phyloP scores from a whole-genome alignment of 2,329 filamentous ascomycete species.

The Phaeosphaeria sp. region DNA sequence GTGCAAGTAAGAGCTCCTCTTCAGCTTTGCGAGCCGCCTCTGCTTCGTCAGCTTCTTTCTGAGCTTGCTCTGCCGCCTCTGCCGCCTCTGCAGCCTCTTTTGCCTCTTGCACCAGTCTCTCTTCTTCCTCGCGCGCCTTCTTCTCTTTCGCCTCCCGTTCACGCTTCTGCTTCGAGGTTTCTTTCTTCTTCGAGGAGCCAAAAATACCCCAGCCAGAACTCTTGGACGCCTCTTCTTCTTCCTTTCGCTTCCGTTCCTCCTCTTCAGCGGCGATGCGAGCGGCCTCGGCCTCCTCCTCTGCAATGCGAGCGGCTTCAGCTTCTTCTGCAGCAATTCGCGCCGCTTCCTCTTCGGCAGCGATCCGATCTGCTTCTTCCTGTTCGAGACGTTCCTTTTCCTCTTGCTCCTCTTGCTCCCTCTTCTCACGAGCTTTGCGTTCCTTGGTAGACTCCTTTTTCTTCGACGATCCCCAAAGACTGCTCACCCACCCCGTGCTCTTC shows the following conservation, averaged over 20 bases:
- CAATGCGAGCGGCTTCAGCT: conserved; percentile 22
- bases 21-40: conserved; percentile 44
- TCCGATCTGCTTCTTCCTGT: conserved; percentile 47
- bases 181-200: conserved; percentile 43
- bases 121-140: conserved; percentile 25
- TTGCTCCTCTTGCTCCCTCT: conserved; percentile 44
- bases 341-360: conserved; percentile 37
- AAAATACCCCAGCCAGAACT: conserved; percentile 26
- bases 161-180: conserved; percentile 35
- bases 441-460: conserved; percentile 48
- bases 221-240: conserved; percentile 30
- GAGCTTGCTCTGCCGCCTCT: conserved; percentile 46
- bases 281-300: conserved; percentile 29
- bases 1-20: conserved; percentile 29
- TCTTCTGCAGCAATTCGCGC: conserved; percentile 23
- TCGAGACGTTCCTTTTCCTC: conserved; percentile 36
- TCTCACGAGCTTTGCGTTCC: conserved; percentile 39
- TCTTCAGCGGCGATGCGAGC: conserved; percentile 24
- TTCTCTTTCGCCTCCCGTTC: conserved; percentile 38
- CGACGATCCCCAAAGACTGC: conserved; percentile 33
- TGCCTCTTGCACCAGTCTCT: conserved; percentile 14
- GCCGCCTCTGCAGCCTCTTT: conserved; percentile 29
- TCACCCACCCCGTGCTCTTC: conserved; percentile 42
- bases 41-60: conserved; percentile 32
- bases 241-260: conserved; percentile 18